Conservation (phyloP, 1,284 basidiomycete species). For the Boletus austroedulis region DNA sequence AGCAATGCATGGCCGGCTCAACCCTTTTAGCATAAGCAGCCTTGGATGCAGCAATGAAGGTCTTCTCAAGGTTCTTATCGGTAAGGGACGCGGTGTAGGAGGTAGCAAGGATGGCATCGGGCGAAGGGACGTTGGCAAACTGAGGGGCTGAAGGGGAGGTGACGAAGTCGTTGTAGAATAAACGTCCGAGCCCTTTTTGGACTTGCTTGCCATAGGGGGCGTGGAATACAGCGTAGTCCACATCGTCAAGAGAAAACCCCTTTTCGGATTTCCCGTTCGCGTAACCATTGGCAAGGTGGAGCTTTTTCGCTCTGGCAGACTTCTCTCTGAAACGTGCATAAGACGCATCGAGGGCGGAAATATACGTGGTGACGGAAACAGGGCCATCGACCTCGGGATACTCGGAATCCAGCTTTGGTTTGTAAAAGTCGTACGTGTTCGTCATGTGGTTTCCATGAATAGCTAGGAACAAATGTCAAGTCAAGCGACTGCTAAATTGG, state of each 20-base stretch:
- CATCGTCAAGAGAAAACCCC: slow-evolving; percentile 69
- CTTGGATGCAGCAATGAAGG: slow-evolving; percentile 77
- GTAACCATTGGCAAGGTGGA: slow-evolving; percentile 39
- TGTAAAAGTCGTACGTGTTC: slow-evolving; percentile 98
- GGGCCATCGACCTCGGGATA: slow-evolving; percentile 98
- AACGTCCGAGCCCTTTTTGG: slow-evolving; percentile 93
- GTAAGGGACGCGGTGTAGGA: slow-evolving; percentile 74
- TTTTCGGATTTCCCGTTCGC: slow-evolving; percentile 33
- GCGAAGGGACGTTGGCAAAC: slow-evolving; percentile 73
- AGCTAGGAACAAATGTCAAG: slow-evolving; percentile 51
- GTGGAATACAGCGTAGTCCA: slow-evolving; percentile 93
- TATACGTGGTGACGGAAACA: slow-evolving; percentile 93
- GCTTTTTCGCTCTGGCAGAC: slow-evolving; percentile 64
- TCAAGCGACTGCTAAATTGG: not conserved
- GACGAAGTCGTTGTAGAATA: slow-evolving; percentile 92
- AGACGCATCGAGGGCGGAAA: slow-evolving; percentile 88
- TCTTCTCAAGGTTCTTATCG: slow-evolving; percentile 96
- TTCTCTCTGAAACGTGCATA: slow-evolving; percentile 89
- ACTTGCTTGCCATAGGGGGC: slow-evolving; percentile 98
- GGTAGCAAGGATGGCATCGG: slow-evolving; percentile 65
- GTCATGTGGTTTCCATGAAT: slow-evolving; percentile 97
- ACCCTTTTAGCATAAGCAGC: slow-evolving; percentile 70
- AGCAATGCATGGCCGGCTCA: slow-evolving; percentile 77
- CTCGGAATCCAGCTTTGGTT: slow-evolving; percentile 89
- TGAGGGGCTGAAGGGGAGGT: slow-evolving; percentile 69